Evolutionary conservation across 768 basidiomycete species (phyloP), one percentile per base, ranked within the genome.

Genomic region (Lactarius pseudohatsudake): DNA sequence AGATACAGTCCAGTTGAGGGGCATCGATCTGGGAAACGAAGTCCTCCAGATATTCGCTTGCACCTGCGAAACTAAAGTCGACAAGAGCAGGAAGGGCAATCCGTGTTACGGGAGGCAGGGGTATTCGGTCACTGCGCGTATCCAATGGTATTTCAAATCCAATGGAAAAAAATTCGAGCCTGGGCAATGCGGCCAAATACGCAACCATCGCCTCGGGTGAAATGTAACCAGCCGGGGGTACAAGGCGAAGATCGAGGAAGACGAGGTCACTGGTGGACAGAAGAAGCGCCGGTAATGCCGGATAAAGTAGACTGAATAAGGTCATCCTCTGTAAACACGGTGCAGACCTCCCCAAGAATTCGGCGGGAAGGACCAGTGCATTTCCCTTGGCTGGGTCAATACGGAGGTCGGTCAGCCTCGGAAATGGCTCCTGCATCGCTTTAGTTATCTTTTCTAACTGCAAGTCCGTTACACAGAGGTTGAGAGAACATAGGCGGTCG

Each of bases 21-120:
- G 6, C 3, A 5, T 61, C 61, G 2, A 61, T 38, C 11, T 4
- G 32, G 26, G 36, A 26, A 1, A 40, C 36, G 2, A 61, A 22
- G 50, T 55, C 36, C 38, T 62, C 61, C 18, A 55, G 41, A 20
- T 62, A 62, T 6, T 62, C 61, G 26, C 26, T 18, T 15, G 13
- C 40, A 20, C 61, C 61, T n/a, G 2, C 28, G 18, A 62, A 62
- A 2, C 5, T 0, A 5, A 55, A 1, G 4, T 0, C 2, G 20
- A 40, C 15, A 20, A 62, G 53, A 11, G 53, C 20, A 20, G 40
- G 38, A 28, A 55, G 61, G 38, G 55, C 15, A 1, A 20, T 18
- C 10, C 38, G 61, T 41, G 38, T 41, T 1, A 20, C 8, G 20
- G 28, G n/a, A 34, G 40, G 3, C 1, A 15, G 13, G 8, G 20